Evolutionary conservation across 352 stramenopile species (phyloP), one percentile per base, ranked within the genome.

Genomic region (Pythium folliculosum): DNA sequence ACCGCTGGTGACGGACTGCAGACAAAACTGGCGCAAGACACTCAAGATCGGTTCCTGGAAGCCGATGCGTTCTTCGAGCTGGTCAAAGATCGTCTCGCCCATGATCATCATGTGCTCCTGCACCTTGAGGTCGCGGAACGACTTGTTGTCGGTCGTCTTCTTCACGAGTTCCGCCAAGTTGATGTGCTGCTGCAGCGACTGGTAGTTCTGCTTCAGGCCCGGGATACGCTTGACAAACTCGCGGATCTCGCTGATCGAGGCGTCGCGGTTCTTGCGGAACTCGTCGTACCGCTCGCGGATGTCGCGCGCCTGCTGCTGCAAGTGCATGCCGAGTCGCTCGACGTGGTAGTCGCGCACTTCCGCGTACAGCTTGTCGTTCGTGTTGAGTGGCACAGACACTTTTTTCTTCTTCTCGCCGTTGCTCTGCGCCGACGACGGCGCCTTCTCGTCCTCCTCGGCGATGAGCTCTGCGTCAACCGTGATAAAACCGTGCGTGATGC

Each of bases 211-310:
- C 52, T 96, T 97, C 19, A 97, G 76, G 13, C 91, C 91, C 0
- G 96, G 96, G 67, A 99, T 99, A 69, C 97, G 92, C 81, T 99
- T 99, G 52, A 99, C 96, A 67, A 99, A 99, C 71, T 98, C 95
- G 68, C 98, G 96, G 60, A 99, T 99, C 80, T 99, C 96, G 14
- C 88, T 96, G 70, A 99, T 96, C 56, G 96, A 98, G 47, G 96
- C 96, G 61, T 99, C 96, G 17, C 93, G 96, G 67, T 97, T 97
- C 63, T 96, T 97, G 0, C 92, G 96, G 79, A 98, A 98, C 69
- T 97, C 86, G 43, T 97, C 92, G 77, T 98, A 97, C 10, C 88
- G 90, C 64, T 98, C 91, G 35, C 92, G 87, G 50, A 99, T 94
- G 44, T 98, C 90, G 62, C 94, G 96, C 22, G 96, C 97, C 71